A percentile compares a stretch with the other conserved stretches of the same genome.
Evolutionary conservation across 1,139 yeast species (phyloP).

Genomic region (Oligophagozyma castellii): DNA sequence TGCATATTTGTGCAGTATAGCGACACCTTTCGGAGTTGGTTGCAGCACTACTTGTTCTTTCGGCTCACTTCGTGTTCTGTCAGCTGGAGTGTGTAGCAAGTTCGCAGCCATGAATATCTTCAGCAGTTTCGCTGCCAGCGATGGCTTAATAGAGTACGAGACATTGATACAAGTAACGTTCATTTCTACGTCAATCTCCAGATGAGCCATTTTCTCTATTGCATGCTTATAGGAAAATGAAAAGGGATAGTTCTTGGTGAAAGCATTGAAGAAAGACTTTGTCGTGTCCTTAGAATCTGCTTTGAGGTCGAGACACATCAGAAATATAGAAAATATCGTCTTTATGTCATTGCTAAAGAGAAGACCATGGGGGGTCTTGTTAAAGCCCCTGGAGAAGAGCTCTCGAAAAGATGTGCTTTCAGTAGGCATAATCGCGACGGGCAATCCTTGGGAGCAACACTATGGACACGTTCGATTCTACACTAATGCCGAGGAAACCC

Average conservation of each 20-base stretch:
- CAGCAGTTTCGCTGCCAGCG: conserved; percentile 38
- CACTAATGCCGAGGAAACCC: no score
- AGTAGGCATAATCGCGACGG: no score
- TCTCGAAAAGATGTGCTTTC: conserved; percentile 35
- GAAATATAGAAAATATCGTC: conserved; percentile 39
- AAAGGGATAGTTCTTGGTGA: conserved; percentile 29
- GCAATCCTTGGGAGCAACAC: no score
- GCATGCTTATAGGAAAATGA: conserved; percentile 45
- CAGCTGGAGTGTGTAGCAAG: conserved; percentile 63
- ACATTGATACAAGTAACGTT: conserved; percentile 43
- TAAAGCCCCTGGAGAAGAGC: conserved; percentile 30
- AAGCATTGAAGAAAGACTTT: conserved; percentile 15
- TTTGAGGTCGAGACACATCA: conserved; percentile 35
- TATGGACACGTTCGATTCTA: no score
- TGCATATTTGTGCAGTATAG: conserved; percentile 50
- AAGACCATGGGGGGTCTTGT: conserved; percentile 38
- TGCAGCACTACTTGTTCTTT: conserved; percentile 39
- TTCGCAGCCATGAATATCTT: conserved; percentile 50
- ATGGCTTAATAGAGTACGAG: conserved; percentile 42
- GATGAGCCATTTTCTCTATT: conserved; percentile 33
- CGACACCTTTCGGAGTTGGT: conserved; percentile 87
- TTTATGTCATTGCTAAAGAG: conserved; percentile 43
- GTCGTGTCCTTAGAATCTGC: conserved; percentile 9
- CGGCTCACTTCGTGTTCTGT: conserved; percentile 44
- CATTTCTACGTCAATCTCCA: conserved; percentile 37